These are phyloP conservation scores for Coemansia sp. DNA, from an alignment of 192 early-diverging fungal species.

Conservation along the genomic window DNA sequence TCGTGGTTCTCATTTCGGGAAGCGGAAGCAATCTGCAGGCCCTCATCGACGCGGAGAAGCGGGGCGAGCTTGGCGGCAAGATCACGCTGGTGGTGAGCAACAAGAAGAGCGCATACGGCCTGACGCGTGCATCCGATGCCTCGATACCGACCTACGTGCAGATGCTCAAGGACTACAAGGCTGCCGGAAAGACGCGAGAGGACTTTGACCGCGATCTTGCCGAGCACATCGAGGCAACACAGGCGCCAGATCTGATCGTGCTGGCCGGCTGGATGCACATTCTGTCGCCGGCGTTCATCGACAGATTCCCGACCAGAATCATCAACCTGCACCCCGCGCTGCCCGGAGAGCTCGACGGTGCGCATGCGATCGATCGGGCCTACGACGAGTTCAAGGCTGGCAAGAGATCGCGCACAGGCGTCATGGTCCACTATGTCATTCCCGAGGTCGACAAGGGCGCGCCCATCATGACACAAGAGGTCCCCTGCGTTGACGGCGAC, in stretches of 20 bases:
- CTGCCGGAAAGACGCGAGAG: constrained; percentile 72
- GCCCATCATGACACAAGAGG: constrained; percentile 71
- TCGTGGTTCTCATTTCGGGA: constrained; percentile 94
- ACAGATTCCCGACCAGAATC: constrained; percentile 65
- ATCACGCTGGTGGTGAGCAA: constrained; percentile 92
- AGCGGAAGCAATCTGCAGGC: constrained; percentile 96
- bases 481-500: constrained; percentile 77
- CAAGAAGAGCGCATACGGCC: constrained; percentile 77
- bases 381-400: constrained; percentile 83
- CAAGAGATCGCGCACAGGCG: constrained; percentile 68
- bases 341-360: constrained; percentile 96
- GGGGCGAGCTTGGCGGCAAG: constrained; percentile 56
- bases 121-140: constrained; percentile 78
- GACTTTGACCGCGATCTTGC: constrained; percentile 91
- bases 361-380: constrained; percentile 91
- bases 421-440: constrained; percentile 95
- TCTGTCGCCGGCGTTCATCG: constrained; percentile 79
- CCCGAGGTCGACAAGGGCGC: constrained; percentile 94
- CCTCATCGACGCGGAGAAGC: constrained; percentile 74
- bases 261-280: constrained; percentile 99
- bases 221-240: constrained; percentile 55
- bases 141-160: constrained; percentile 79
- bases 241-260: constrained; percentile 78
- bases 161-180: constrained; percentile 82
- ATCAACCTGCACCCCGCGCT: constrained; percentile 98